Conservation (phyloP, 2,329 filamentous ascomycete species). For the Dactylellina leptospora region DNA sequence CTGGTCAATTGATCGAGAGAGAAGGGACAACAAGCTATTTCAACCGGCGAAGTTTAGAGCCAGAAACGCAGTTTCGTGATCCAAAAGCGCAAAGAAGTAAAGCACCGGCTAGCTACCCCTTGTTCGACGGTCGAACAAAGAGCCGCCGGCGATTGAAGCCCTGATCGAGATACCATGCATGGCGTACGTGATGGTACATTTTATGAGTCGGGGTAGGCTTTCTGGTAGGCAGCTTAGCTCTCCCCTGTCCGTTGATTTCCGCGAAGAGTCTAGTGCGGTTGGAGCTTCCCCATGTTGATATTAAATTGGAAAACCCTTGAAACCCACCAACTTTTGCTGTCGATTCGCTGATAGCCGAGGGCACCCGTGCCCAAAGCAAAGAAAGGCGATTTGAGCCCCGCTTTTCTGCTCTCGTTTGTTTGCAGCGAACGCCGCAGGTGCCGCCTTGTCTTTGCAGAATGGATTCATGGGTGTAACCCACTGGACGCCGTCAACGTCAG, state of each 20-base stretch:
- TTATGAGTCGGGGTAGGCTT: slow-evolving; percentile 48
- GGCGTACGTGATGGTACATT: no score
- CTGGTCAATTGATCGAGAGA: slow-evolving; percentile 6
- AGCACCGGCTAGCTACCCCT: not conserved
- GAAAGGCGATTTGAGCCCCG: slow-evolving; percentile 28
- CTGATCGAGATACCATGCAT: slow-evolving; percentile 15
- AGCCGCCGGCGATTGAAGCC: slow-evolving; percentile 17
- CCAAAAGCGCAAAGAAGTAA: not conserved
- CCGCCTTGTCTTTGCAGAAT: slow-evolving; percentile 31
- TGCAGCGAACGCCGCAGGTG: no score
- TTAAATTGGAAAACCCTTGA: slow-evolving; percentile 32
- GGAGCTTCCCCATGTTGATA: slow-evolving; percentile 25
- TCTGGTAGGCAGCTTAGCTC: slow-evolving; percentile 28
- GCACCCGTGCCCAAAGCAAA: slow-evolving; percentile 18
- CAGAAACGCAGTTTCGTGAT: slow-evolving; percentile 49
- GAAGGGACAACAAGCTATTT: slow-evolving; percentile 6
- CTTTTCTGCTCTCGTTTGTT: slow-evolving; percentile 19
- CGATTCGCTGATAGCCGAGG: slow-evolving; percentile 47
- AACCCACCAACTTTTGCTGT: slow-evolving; percentile 2
- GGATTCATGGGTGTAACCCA: no score
- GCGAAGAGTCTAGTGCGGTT: slow-evolving; percentile 12
- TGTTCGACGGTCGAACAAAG: not conserved
- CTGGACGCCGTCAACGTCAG: not conserved
- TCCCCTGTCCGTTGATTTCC: slow-evolving; percentile 7
- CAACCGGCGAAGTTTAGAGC: slow-evolving; percentile 18